Conservation (phyloP, 441 rosid genomes). For the Kokia cookei region DNA sequence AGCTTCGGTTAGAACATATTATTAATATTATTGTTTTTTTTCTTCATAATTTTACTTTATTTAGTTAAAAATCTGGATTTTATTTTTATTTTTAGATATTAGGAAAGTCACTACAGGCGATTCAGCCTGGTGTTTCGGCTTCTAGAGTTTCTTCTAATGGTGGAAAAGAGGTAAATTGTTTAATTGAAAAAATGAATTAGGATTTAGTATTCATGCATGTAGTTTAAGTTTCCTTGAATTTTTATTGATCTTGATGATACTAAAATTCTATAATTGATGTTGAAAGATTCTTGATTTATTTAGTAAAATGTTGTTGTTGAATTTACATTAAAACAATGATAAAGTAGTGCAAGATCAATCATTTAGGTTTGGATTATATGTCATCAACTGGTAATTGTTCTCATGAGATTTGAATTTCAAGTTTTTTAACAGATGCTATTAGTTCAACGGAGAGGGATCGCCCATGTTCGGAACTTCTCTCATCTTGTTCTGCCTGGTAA, state of each 20-base stretch:
- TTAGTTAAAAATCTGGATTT: neutral
- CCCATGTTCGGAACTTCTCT: conserved; percentile 30
- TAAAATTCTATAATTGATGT: no score
- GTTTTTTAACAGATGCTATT: conserved; percentile 27
- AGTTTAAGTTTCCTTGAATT: no score
- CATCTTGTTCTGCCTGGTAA: conserved; percentile 54
- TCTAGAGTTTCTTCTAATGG: conserved; percentile 37
- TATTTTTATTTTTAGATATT: conserved; percentile 28
- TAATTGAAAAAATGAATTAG: neutral
- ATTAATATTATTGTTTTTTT: no score
- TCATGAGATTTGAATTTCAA: neutral
- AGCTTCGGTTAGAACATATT: conserved; percentile 35
- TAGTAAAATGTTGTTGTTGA: no score
- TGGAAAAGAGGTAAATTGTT: conserved; percentile 32
- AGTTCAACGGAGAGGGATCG: conserved; percentile 32
- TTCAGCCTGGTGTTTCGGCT: conserved; percentile 30
- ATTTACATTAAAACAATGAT: no score
- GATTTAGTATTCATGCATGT: no score
- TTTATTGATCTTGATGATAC: no score
- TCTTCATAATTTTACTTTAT: neutral
- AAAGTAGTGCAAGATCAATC: no score
- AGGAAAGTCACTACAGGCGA: conserved; percentile 34
- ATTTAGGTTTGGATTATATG: neutral
- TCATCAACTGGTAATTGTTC: neutral
- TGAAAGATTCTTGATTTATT: no score